phyloP scores from a whole-genome alignment of 176 grass and related monocot genomes.

The Oryza punctata region DNA sequence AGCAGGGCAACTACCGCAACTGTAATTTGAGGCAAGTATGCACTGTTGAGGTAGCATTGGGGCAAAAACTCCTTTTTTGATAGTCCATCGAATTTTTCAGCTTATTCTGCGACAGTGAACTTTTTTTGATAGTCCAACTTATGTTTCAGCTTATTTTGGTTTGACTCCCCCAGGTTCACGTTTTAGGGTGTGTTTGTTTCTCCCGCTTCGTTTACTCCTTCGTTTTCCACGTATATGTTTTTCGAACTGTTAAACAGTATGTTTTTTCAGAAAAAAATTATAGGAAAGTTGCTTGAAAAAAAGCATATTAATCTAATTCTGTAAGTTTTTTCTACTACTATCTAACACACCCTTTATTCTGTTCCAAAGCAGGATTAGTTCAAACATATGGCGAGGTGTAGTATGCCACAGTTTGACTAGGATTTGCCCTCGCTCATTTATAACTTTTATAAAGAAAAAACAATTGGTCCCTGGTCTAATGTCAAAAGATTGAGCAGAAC shows the following conservation, averaged over 20 bases:
- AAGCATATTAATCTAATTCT: too few species aligned
- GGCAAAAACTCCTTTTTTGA: not conserved
- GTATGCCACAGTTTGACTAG: not conserved
- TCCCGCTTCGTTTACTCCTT: too few species aligned
- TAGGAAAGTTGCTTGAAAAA: too few species aligned
- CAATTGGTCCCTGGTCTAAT: not conserved
- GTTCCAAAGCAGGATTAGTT: not conserved
- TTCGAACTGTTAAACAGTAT: too few species aligned
- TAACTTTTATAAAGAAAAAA: not conserved
- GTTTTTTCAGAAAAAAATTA: too few species aligned
- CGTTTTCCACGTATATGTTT: too few species aligned
- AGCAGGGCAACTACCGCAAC: not conserved
- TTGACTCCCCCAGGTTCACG: not conserved
- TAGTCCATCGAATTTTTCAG: not conserved
- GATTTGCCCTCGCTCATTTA: not conserved
- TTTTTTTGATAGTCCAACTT: not conserved
- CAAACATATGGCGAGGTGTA: not conserved
- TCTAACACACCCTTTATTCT: not conserved
- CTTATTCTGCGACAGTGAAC: too few species aligned
- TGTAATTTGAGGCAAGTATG: slow-evolving; percentile 5
- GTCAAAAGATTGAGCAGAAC: not conserved
- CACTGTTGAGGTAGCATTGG: not conserved
- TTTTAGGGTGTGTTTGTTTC: not conserved
- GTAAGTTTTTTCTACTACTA: too few species aligned
- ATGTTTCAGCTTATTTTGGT: not conserved